Evolutionary conservation across 179 eudicot species (phyloP).

Genomic region (Nepenthes alata): DNA sequence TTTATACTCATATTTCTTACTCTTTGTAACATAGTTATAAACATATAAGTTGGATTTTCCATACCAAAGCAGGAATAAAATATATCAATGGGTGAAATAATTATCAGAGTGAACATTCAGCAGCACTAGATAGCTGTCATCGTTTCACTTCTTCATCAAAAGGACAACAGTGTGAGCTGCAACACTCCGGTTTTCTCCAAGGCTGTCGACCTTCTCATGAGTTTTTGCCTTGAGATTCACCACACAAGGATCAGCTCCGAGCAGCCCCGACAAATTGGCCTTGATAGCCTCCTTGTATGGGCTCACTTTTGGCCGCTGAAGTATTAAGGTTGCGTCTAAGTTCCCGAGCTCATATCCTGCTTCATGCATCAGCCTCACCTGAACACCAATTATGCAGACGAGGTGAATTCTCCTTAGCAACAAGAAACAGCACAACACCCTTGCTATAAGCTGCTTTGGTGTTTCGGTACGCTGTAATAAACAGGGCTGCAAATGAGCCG

Average conservation of each 20-base stretch:
- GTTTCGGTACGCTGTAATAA: too few species aligned
- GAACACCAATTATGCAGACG: slow-evolving; percentile 1
- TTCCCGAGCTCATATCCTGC: slow-evolving; percentile 95
- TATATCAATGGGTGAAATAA: too few species aligned
- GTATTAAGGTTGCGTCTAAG: slow-evolving; percentile 85
- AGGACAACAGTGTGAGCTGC: slow-evolving; percentile 94
- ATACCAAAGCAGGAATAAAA: too few species aligned
- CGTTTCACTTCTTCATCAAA: slow-evolving; percentile 53
- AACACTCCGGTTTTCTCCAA: slow-evolving; percentile 87
- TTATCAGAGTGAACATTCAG: too few species aligned
- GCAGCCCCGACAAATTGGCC: slow-evolving; percentile 58
- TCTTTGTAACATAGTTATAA: too few species aligned
- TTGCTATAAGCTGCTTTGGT: too few species aligned
- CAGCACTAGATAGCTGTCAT: too few species aligned
- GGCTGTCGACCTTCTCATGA: slow-evolving; percentile 94
- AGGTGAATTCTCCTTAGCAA: too few species aligned
- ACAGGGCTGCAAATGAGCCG: too few species aligned
- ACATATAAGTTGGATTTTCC: too few species aligned
- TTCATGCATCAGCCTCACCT: slow-evolving; percentile 90
- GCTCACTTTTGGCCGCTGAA: slow-evolving; percentile 82
- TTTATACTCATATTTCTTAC: too few species aligned
- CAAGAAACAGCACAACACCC: too few species aligned
- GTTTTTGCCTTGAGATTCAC: slow-evolving; percentile 94
- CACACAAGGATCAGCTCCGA: slow-evolving; percentile 73
- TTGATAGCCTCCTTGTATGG: slow-evolving; percentile 82